Base-by-base conservation (phyloP, 768 basidiomycete species). In the Boletus insuetus region DNA sequence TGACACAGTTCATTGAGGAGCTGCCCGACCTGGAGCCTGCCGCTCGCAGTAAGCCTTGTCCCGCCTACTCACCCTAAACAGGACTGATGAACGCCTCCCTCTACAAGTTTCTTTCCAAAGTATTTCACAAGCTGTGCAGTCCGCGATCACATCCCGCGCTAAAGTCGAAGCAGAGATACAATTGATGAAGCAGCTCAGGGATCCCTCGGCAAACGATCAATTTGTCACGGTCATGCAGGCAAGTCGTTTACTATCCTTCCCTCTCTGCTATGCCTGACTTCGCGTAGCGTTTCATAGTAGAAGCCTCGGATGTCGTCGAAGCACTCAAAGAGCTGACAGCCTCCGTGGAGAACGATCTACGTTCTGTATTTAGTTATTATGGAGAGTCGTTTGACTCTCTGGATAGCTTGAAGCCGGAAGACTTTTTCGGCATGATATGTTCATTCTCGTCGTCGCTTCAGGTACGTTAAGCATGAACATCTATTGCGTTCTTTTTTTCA, bases 11-110 rank as follows among this genome's bases (percentile, higher is more conserved):
- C 69, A 79, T 90, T 5, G 86, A 91, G 24, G 94, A 95, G 13
- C 72, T 91, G 62, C 86, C 91, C 1, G 85, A 83, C 65, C 61
- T 97, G 3, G 91, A 94, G 67, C 82, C 90, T 4, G 94, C 91
- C 11, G 87, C 91, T 20, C 80, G 91, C 62, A 77, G 94, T 92
- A 64, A 60, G 60, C 32, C 11, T 40, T 17, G n/a, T 17, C 11
- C n/a, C 37, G 2, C 2, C 3, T 38, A 6, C 1, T 20, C 0
- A 22, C 29, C 17, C 26, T 26, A 34, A 12, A 8, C 32, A 9
- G 16, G 39, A 32, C 6, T 16, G 24, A 46, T 24, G 49, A 13
- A 54, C n/a, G 6, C 29, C 3, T 16, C 3, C 32, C 1, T 14
- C 11, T 19, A 5, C 6, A 55, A 94, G 93, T 93, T 1, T 93